Conservation (phyloP, 1,284 basidiomycete genomes). For the Anthracocystis setariae region DNA sequence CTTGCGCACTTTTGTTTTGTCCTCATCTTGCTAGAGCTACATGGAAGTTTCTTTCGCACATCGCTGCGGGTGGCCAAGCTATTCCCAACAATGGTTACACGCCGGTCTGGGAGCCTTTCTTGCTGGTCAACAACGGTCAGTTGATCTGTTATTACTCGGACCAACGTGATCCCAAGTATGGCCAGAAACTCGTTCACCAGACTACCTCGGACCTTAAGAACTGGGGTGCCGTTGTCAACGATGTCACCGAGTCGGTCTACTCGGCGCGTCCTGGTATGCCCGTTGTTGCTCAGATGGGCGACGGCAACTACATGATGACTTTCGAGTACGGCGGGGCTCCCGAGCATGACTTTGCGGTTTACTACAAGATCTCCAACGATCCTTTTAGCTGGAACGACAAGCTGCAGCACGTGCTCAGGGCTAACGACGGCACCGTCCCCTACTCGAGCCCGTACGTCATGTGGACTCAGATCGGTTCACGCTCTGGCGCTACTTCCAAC, state of each 20-base stretch:
- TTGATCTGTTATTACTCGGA: slow-evolving; percentile 69
- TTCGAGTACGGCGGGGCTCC: slow-evolving; percentile 67
- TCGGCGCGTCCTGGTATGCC: slow-evolving; percentile 68
- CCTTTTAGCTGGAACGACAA: slow-evolving; percentile 33
- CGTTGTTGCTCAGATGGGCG: slow-evolving; percentile 63
- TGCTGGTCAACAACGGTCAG: slow-evolving; percentile 65
- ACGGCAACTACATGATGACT: slow-evolving; percentile 67
- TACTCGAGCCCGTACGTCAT: slow-evolving; percentile 62
- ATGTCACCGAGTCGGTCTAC: slow-evolving; percentile 63
- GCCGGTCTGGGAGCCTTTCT: slow-evolving; percentile 68
- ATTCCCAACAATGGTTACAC: slow-evolving; percentile 60
- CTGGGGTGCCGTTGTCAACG: slow-evolving; percentile 67
- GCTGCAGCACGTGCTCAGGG: slow-evolving; percentile 30
- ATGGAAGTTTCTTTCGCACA: slow-evolving; percentile 65
- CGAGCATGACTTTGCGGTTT: slow-evolving; percentile 27
- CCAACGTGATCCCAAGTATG: slow-evolving; percentile 67
- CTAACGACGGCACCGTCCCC: slow-evolving; percentile 61
- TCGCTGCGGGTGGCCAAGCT: slow-evolving; percentile 57
- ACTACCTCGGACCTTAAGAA: slow-evolving; percentile 63
- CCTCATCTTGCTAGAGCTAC: too few relatives aligned
- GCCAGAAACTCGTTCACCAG: slow-evolving; percentile 68
- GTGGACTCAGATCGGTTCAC: slow-evolving; percentile 65
- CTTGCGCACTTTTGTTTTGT: too few relatives aligned
- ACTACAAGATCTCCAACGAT: slow-evolving; percentile 40
- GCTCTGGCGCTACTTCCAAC: slow-evolving; percentile 34